These are phyloP conservation scores for Pachyrhizus erosus DNA, from an alignment of 306 rosid species.

Conservation along the genomic window DNA sequence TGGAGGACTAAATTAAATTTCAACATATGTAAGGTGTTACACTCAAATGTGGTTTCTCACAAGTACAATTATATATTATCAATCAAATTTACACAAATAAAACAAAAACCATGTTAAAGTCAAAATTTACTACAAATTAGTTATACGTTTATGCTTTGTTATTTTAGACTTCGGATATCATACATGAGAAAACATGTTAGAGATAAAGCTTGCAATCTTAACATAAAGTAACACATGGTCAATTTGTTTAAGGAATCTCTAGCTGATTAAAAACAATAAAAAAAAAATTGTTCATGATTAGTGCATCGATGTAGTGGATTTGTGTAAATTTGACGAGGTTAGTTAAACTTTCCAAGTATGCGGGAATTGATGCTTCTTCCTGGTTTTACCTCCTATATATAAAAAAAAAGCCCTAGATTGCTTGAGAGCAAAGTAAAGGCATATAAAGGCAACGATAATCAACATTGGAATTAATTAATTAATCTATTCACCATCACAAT, in stretches of 20 bases:
- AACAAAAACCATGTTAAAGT: neutral
- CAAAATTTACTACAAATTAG: neutral
- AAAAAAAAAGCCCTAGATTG: neutral
- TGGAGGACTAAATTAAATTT: neutral
- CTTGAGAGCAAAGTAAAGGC: conserved; percentile 45
- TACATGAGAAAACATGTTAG: neutral
- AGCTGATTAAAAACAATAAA: too few species aligned
- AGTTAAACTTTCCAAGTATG: conserved; percentile 33
- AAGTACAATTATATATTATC: neutral
- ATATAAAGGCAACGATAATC: neutral
- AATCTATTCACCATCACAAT: neutral
- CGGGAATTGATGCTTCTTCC: conserved; percentile 14
- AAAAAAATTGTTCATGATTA: neutral
- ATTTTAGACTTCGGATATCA: neutral
- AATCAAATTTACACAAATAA: neutral
- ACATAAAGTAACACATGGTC: neutral
- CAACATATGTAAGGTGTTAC: neutral
- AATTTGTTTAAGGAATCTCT: neutral
- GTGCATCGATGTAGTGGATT: neutral
- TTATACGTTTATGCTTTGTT: neutral
- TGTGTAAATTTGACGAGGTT: neutral
- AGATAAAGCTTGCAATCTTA: neutral
- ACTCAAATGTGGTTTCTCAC: neutral
- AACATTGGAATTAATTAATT: neutral
- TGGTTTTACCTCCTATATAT: neutral